Evolutionary conservation across 179 eudicot genomes (phyloP).

Genomic region (Nepenthes alata): DNA sequence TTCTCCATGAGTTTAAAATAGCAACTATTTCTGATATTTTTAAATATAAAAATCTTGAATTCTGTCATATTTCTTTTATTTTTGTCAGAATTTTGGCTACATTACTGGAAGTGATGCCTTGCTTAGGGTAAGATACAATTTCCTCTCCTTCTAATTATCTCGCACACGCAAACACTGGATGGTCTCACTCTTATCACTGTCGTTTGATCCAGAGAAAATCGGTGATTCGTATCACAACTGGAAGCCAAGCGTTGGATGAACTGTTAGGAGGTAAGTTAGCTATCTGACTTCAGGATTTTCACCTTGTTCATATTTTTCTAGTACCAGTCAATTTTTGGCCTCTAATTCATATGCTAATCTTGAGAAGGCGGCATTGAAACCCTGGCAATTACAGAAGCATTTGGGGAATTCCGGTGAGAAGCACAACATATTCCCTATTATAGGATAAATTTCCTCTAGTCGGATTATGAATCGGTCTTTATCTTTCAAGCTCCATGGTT

Average conservation of each 20-base stretch:
- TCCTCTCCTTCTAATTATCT: not conserved
- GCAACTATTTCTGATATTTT: not conserved
- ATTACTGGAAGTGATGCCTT: constrained; percentile 98
- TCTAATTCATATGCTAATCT: not conserved
- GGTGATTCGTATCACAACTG: constrained; percentile 78
- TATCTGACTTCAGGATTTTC: no score
- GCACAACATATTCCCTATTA: no score
- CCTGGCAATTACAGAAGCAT: constrained; percentile 70
- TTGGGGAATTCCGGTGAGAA: constrained; percentile 82
- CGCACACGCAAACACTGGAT: no score
- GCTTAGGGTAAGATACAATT: constrained; percentile 47
- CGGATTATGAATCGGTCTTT: no score
- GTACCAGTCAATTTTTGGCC: not conserved
- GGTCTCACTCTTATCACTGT: not conserved
- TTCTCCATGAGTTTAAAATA: not conserved
- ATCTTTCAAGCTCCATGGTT: not conserved
- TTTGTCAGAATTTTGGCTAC: constrained; percentile 71
- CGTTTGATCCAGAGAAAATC: constrained; percentile 51
- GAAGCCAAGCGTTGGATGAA: constrained; percentile 88
- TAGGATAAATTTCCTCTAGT: no score
- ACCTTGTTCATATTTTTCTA: no score
- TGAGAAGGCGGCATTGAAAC: constrained; percentile 78
- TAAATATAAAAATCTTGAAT: not conserved
- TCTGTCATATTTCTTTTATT: constrained; percentile 5
- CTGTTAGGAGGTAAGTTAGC: constrained; percentile 52